Evolutionary conservation across 1,139 yeast genomes (phyloP).

Genomic region (Williopsis jadinii): DNA sequence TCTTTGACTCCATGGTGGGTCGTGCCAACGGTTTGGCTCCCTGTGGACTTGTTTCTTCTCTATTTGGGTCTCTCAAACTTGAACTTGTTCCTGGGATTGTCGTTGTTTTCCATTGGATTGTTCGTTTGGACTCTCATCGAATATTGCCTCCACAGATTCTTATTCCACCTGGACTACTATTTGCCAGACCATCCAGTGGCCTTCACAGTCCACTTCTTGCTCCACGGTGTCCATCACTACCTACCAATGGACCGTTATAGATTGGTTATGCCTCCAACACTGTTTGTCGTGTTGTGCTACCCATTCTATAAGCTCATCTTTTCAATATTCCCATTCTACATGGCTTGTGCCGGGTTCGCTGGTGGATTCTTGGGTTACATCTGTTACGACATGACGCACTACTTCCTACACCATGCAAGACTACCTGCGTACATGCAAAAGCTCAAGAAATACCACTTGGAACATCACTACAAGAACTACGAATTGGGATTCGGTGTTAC

Average conservation of each 20-base stretch:
- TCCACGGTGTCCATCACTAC: slow-evolving; percentile 96
- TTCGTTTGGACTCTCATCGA: slow-evolving; percentile 91
- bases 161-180: slow-evolving; percentile 84
- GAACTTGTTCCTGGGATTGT: slow-evolving; percentile 26
- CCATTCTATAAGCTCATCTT: slow-evolving; percentile 62
- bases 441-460: slow-evolving; percentile 84
- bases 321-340: slow-evolving; percentile 46
- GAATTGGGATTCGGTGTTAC: slow-evolving; percentile 97
- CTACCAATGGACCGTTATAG: slow-evolving; percentile 94
- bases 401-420: slow-evolving; percentile 78
- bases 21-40: slow-evolving; percentile 86
- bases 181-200: slow-evolving; percentile 76
- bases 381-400: slow-evolving; percentile 84
- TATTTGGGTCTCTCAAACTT: slow-evolving; percentile 33
- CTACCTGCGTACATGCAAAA: slow-evolving; percentile 72
- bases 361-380: slow-evolving; percentile 95
- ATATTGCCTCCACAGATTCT: slow-evolving; percentile 78
- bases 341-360: slow-evolving; percentile 70
- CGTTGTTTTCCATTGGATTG: slow-evolving; percentile 54
- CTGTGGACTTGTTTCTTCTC: slow-evolving; percentile 55
- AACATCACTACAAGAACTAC: slow-evolving; percentile 95
- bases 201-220: slow-evolving; percentile 75
- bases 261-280: slow-evolving; percentile 92
- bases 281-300: slow-evolving; percentile 49
- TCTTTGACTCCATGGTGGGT: slow-evolving; percentile 73